Base-by-base conservation (phyloP, 495 filamentous ascomycete genomes). In the Lasiosphaeris hirsuta region DNA sequence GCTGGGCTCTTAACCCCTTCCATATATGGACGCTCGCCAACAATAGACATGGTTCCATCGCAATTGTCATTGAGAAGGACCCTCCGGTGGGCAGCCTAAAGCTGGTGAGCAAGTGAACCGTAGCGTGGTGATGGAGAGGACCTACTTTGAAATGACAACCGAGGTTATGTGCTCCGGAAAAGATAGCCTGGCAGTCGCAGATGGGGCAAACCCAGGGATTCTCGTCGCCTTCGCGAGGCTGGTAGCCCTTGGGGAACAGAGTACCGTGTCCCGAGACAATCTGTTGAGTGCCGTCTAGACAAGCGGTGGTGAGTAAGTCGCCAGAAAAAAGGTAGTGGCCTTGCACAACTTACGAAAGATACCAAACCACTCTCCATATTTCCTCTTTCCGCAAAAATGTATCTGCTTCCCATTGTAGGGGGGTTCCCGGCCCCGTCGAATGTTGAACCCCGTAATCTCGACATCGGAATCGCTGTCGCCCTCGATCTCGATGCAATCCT, bases 131-230 rank as follows among this genome's bases (percentile, higher is more conserved):
- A 41, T 10, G 35, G 10, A 41, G 7, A 10, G 4, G 33, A 53
- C 46, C n/a, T 48, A 65, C 60, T 33, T 42, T 62, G 35, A 68
- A 68, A 46, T 68, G 65, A 1, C 58, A 50, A 0, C 60, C 65
- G 0, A 68, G 53, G 11, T 39, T 18, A 55, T 44, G 56, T 10
- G 42, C 33, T n/a, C 56, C 30, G 0, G 35, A 3, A 45, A 68
- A 63, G 0, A 58, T 4, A 1, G 30, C 49, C 37, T 59, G 51
- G 19, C 63, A 68, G 15, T 47, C 51, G 19, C 49, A 41, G 3
- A 66, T 11, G 1, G 63, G 61, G 14, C 66, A 68, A 0, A 60
- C 30, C 66, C 66, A 68, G 0, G 66, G 66, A 4, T 60, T 10
- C 4, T 45, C 3, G 5, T 54, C 4, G 8, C 30, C 7, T 1